Conservation (phyloP, 805 yeast genomes). For the Sporopachydermia lactativora region DNA sequence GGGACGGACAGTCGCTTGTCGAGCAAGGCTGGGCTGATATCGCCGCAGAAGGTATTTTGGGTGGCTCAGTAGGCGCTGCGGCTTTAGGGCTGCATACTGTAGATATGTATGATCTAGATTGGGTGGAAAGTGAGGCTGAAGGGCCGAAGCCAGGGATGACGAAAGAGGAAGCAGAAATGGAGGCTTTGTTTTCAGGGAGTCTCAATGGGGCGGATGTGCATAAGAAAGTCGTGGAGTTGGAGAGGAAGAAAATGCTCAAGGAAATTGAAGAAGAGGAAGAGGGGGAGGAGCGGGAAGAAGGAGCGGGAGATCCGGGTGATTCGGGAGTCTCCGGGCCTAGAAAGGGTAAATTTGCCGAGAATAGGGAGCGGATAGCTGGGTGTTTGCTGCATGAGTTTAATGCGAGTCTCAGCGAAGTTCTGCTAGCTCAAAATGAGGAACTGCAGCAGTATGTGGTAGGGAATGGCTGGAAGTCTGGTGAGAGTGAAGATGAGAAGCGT, state of each 20-base stretch:
- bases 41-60: constrained; percentile 30
- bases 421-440: too few species aligned
- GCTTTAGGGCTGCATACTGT: constrained; percentile 37
- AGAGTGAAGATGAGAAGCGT: too few species aligned
- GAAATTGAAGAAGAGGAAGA: constrained; percentile 7
- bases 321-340: too few species aligned
- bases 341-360: background rate
- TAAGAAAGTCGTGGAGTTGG: constrained; percentile 15
- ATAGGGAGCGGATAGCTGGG: background rate
- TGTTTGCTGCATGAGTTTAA: background rate
- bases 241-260: constrained; percentile 12
- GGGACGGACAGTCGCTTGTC: constrained; percentile 11
- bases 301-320: too few species aligned
- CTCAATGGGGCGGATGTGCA: constrained; percentile 18
- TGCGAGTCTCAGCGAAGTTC: too few species aligned
- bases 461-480: too few species aligned
- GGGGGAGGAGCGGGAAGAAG: constrained; percentile 4
- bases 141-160: constrained; percentile 18
- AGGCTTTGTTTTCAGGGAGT: constrained; percentile 12
- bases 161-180: constrained; percentile 16
- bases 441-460: too few species aligned
- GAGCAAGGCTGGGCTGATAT: constrained; percentile 22
- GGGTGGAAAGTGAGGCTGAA: constrained; percentile 10
- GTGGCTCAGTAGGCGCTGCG: constrained; percentile 26
- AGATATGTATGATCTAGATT: constrained; percentile 30